These are phyloP conservation scores for Boletus subcaerulescens DNA, from an alignment of 768 basidiomycete genomes.

Conservation along the genomic window DNA sequence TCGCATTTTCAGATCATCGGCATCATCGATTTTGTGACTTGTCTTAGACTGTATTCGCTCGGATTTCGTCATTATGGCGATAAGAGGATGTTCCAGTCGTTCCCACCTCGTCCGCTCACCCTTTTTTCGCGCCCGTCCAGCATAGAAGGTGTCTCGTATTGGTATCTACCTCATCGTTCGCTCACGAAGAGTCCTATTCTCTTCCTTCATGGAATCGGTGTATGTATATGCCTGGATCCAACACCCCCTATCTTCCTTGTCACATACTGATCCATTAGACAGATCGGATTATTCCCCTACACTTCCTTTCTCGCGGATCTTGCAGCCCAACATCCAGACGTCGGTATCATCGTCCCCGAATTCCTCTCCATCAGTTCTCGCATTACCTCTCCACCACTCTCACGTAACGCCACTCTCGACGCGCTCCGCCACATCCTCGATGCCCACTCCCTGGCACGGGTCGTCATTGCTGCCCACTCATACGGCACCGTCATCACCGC, in stretches of 20 bases:
- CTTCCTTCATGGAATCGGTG: conserved; percentile 72
- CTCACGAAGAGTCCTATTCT: conserved; percentile 48
- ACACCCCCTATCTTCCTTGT: too few species aligned
- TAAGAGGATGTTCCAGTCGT: conserved; percentile 36
- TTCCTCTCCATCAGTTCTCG: conserved; percentile 58
- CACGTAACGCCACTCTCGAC: conserved; percentile 38
- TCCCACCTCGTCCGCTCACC: conserved; percentile 52
- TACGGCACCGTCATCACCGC: conserved; percentile 60
- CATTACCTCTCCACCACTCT: conserved; percentile 52
- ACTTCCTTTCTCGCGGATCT: conserved; percentile 49
- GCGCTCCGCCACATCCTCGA: conserved; percentile 46
- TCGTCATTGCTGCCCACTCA: conserved; percentile 55
- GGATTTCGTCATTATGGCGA: conserved; percentile 57
- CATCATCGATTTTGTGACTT: conserved; percentile 46
- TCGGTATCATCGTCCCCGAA: conserved; percentile 60
- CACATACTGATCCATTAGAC: neutral
- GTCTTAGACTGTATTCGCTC: conserved; percentile 34
- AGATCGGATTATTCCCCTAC: conserved; percentile 67
- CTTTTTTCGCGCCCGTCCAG: conserved; percentile 42
- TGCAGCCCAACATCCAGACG: conserved; percentile 40
- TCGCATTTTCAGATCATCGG: conserved; percentile 45
- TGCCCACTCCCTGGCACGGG: conserved; percentile 34
- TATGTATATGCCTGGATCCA: conserved; percentile 20
- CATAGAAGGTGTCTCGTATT: conserved; percentile 38
- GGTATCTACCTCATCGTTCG: conserved; percentile 51